Percentiles rank a stretch among this genome's conserved stretches.
phyloP scores from a whole-genome alignment of 2,329 filamentous ascomycete species.

The Talaromyces sp. region DNA sequence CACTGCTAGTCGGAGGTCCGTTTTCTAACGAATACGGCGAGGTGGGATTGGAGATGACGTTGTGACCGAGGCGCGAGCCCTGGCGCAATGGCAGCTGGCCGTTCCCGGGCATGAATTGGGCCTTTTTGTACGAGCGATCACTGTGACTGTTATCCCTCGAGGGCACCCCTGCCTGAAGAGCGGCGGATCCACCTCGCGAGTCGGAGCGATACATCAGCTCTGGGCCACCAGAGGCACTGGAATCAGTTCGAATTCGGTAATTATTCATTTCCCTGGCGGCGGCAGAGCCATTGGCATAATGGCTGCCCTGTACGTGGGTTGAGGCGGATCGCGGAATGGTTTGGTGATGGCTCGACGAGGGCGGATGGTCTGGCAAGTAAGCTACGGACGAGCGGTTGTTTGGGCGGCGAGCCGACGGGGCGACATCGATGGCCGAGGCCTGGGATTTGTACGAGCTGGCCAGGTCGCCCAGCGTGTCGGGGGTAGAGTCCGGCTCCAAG shows the following conservation, averaged over 20 bases:
- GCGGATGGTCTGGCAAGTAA: constrained; percentile 14
- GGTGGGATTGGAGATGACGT: constrained; percentile 28
- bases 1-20: constrained; percentile 61
- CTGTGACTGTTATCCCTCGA: constrained; percentile 65
- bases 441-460: constrained; percentile 6
- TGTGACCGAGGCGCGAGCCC: constrained; percentile 67
- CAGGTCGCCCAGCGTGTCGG: constrained; percentile 6
- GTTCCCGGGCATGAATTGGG: constrained; percentile 52
- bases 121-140: constrained; percentile 62
- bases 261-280: constrained; percentile 36
- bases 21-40: constrained; percentile 54
- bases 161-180: constrained; percentile 57
- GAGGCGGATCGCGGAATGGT: constrained; percentile 42
- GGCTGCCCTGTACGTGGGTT: constrained; percentile 39
- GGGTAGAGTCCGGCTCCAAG: constrained; percentile 15
- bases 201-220: constrained; percentile 55
- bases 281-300: constrained; percentile 35
- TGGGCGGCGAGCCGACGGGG: constrained; percentile 16
- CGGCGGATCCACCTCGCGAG: constrained; percentile 56
- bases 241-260: constrained; percentile 55
- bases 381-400: constrained; percentile 40
- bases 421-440: neutral
- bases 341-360: constrained; percentile 30
- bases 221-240: constrained; percentile 50
- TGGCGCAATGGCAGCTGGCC: constrained; percentile 67